A percentile compares a stretch with the other conserved stretches of the same genome.
These are phyloP conservation scores for Diaporthe citri DNA, from an alignment of 2,329 filamentous ascomycete genomes.

Conservation along the genomic window DNA sequence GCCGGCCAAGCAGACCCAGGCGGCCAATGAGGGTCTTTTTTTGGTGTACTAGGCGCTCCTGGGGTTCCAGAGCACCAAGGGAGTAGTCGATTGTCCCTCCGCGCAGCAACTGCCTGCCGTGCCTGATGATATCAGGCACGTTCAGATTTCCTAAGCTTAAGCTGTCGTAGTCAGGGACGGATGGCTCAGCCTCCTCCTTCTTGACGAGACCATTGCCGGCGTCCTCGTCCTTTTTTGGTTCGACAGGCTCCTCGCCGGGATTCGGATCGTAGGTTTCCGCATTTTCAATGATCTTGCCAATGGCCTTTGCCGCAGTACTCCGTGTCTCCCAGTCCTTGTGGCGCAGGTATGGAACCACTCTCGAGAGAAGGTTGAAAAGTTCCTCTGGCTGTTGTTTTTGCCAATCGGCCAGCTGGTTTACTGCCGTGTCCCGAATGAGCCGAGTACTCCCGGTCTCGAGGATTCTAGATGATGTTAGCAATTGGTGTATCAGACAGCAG, in stretches of 20 bases:
- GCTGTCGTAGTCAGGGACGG: constrained; percentile 67
- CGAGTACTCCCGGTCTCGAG: constrained; percentile 97
- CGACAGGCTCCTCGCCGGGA: constrained; percentile 70
- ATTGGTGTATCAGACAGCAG: neutral
- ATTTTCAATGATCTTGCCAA: constrained; percentile 93
- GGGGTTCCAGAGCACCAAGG: constrained; percentile 84
- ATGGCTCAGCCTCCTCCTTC: constrained; percentile 55
- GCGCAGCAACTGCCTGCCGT: constrained; percentile 86
- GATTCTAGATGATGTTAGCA: constrained; percentile 68
- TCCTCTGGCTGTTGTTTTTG: constrained; percentile 99
- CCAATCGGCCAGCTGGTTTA: constrained; percentile 95
- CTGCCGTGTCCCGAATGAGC: constrained; percentile 95
- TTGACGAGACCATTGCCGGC: constrained; percentile 58
- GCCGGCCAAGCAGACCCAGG: constrained; percentile 86
- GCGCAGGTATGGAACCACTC: constrained; percentile 94
- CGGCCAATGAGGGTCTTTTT: constrained; percentile 89
- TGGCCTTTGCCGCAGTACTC: constrained; percentile 91
- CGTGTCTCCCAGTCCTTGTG: constrained; percentile 98
- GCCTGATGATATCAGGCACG: constrained; percentile 81
- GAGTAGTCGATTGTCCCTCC: constrained; percentile 90
- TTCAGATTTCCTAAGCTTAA: constrained; percentile 83
- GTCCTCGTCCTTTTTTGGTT: constrained; percentile 59
- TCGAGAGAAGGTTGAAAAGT: constrained; percentile 91
- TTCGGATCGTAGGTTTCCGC: constrained; percentile 92
- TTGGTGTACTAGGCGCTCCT: constrained; percentile 84